Evolutionary conservation across 176 grass and related monocot species (phyloP).

Genomic region (Eremochloa ophiuroides): DNA sequence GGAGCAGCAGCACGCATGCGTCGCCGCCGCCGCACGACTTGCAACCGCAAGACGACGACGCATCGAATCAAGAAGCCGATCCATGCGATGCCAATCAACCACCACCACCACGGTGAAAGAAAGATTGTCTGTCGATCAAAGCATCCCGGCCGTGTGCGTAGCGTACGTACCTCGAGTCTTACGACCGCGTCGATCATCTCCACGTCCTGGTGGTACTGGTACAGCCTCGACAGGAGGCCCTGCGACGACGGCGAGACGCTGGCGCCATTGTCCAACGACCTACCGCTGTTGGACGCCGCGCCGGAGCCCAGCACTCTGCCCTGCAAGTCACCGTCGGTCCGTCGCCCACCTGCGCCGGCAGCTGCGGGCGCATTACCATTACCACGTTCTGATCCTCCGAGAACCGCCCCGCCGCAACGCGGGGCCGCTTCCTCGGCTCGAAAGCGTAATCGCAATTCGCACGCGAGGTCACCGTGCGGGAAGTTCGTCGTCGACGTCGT

Average conservation of each 20-base stretch:
- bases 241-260: background rate
- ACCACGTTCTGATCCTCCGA: background rate
- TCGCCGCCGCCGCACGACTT: slow-evolving; percentile 27
- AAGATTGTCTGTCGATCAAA: background rate
- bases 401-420: background rate
- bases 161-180: slow-evolving; percentile 34
- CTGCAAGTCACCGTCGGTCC: no score
- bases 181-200: slow-evolving; percentile 51
- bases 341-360: background rate
- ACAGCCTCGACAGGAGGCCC: slow-evolving; percentile 18
- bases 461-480: background rate
- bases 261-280: background rate
- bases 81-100: background rate
- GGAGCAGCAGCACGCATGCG: slow-evolving; percentile 47
- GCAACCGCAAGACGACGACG: background rate
- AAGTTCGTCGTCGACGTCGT: background rate
- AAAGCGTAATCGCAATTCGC: slow-evolving; percentile 9
- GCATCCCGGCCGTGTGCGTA: background rate
- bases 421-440: slow-evolving; percentile 30
- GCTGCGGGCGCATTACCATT: background rate
- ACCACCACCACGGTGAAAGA: no score
- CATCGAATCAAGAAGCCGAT: background rate
- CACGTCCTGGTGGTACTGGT: slow-evolving; percentile 1
- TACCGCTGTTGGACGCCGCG: slow-evolving; percentile 30
- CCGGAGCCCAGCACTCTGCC: background rate